Evolutionary conservation across 352 stramenopile genomes (phyloP), one percentile per base, ranked within the genome.

Genomic region (Phytophthora kernoviae): DNA sequence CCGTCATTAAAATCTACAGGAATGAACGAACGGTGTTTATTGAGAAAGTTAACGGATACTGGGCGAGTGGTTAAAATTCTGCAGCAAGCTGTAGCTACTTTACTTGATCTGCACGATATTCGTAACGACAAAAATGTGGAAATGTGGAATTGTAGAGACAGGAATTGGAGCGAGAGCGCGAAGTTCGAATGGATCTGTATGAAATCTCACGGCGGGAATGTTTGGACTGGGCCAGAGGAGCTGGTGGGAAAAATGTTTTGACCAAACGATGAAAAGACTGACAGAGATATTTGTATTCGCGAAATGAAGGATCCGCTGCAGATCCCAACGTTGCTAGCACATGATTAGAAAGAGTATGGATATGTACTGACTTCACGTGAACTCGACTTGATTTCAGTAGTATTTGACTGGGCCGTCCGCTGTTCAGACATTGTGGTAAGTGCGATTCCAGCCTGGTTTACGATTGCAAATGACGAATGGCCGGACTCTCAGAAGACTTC

Each of bases 391-490:
- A 21, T 62, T 8, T 22, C 34, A 10, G 27, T 33, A 20, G 45
- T 55, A 12, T 62, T 55, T 22, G 44, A 55, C 14, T 32, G 33
- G 36, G 21, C 55, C 7, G 22, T 37, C 9, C 8, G 12, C 1
- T 36, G 27, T 11, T 45, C 45, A 9, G 54, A 41, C 21, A 24
- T 50, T 4, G 46, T 51, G 2, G 34, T 62, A 11, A 17, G 39
- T 2, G 6, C 26, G 24, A 17, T 65, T 14, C 57, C 57, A 24
- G 24, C 53, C 40, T 65, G 57, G 57, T 65, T 65, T 44, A 27
- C 30, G 5, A 24, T 24, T 1, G 24, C 43, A 20, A 12, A 21
- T 39, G 14, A 21, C 14, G 26, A 39, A 5, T 50, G 43, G 43
- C 10, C 11, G 2, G 22, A 50, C 5, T 22, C 11, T 12, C 7